A percentile compares a stretch with the other conserved stretches of the same genome.
Evolutionary conservation across 768 basidiomycete species (phyloP).

Genomic region (Leccinum pellstonianum): DNA sequence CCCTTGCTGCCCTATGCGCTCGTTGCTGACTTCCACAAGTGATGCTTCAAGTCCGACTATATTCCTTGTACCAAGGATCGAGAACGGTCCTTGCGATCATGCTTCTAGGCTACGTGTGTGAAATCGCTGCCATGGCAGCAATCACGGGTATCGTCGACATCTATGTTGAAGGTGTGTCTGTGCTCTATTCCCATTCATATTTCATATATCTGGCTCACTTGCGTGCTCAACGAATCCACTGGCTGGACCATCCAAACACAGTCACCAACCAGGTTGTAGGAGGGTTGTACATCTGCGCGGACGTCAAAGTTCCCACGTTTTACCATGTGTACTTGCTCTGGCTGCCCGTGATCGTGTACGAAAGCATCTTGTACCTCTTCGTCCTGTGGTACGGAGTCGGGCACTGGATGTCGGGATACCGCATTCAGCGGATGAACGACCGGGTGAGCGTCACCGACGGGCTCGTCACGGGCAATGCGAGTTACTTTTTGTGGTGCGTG

Average conservation of each 20-base stretch:
- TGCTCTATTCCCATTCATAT: background rate
- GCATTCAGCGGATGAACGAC: background rate
- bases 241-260: background rate
- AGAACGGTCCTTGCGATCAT: constrained; percentile 8
- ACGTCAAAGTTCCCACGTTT: background rate
- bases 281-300: constrained; percentile 9
- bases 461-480: background rate
- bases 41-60: constrained; percentile 17
- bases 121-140: constrained; percentile 7
- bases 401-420: background rate
- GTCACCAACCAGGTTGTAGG: background rate
- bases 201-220: background rate
- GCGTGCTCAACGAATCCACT: background rate
- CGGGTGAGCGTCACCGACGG: background rate
- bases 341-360: constrained; percentile 11
- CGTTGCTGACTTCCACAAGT: constrained; percentile 6
- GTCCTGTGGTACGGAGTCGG: constrained; percentile 4
- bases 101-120: constrained; percentile 12
- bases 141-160: background rate
- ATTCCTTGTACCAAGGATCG: constrained; percentile 12
- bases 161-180: background rate
- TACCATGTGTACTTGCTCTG: constrained; percentile 7
- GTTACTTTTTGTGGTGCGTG: constrained; percentile 6
- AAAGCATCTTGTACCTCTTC: constrained; percentile 9
- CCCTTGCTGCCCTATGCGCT: background rate